Percentiles rank a stretch among this genome's conserved stretches.
These are phyloP conservation scores for Carex myosuroides DNA, from an alignment of 176 grass and related monocot genomes.

Conservation along the genomic window DNA sequence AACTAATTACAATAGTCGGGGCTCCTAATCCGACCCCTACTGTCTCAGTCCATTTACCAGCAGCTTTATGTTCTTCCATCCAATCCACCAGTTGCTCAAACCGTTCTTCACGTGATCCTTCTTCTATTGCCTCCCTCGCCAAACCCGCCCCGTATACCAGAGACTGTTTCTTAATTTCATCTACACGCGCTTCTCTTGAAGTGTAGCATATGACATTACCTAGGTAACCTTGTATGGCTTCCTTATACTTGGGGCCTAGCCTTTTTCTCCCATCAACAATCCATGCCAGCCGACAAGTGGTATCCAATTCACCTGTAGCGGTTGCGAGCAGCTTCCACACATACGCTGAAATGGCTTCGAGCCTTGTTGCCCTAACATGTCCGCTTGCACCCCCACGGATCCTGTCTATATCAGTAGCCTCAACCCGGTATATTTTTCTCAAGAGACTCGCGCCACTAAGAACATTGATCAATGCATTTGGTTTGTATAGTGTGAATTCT, in stretches of 20 bases:
- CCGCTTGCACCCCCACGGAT: conserved; percentile 29
- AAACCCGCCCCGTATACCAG: conserved; percentile 29
- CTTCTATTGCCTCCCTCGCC: conserved; percentile 29
- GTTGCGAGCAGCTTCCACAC: conserved; percentile 59
- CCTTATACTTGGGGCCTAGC: conserved; percentile 27
- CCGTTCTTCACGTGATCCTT: conserved; percentile 39
- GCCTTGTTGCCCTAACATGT: conserved; percentile 24
- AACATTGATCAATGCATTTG: conserved; percentile 22
- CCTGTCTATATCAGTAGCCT: conserved; percentile 32
- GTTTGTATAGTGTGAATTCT: conserved; percentile 41
- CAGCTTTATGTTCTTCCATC: conserved; percentile 52
- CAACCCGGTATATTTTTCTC: conserved; percentile 45
- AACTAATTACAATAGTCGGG: conserved; percentile 38
- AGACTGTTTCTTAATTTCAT: not conserved
- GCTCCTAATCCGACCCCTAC: conserved; percentile 47
- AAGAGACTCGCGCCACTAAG: conserved; percentile 34
- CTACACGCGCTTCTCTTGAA: conserved; percentile 26
- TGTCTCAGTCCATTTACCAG: conserved; percentile 58
- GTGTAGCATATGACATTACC: conserved; percentile 65
- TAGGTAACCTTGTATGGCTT: conserved; percentile 15
- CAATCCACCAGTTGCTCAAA: conserved; percentile 71
- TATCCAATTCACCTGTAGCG: conserved; percentile 26
- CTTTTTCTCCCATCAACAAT: conserved; percentile 46
- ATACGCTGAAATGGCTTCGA: conserved; percentile 56
- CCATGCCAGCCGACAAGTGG: conserved; percentile 56